Percentiles rank a stretch among this genome's conserved stretches.
Evolutionary conservation across 2,329 filamentous ascomycete species (phyloP).

Genomic region (Diaporthe sp.): DNA sequence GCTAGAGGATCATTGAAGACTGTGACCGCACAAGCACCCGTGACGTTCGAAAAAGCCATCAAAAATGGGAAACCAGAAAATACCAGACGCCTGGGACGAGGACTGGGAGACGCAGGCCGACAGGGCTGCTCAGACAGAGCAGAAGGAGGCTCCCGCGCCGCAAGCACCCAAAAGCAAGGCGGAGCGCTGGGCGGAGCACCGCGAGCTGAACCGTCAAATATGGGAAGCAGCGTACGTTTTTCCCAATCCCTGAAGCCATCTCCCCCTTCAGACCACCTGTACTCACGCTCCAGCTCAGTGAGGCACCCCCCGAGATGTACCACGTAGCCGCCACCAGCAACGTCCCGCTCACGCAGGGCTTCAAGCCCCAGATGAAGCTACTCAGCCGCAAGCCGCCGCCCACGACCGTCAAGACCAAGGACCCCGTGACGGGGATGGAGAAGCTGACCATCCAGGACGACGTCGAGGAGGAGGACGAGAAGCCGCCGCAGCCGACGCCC

Average conservation of each 20-base stretch:
- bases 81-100: constrained; percentile 89
- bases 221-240: constrained; percentile 86
- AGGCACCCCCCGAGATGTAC: constrained; percentile 81
- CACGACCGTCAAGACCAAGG: constrained; percentile 69
- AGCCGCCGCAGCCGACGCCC: constrained; percentile 66
- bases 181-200: constrained; percentile 83
- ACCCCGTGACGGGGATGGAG: constrained; percentile 63
- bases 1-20: neutral
- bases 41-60: neutral
- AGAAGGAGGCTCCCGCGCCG: constrained; percentile 51
- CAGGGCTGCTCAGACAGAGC: constrained; percentile 54
- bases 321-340: constrained; percentile 67
- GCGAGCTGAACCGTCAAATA: constrained; percentile 84
- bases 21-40: neutral
- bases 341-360: constrained; percentile 74
- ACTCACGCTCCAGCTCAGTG: constrained; percentile 60
- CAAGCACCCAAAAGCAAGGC: constrained; percentile 73
- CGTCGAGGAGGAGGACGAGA: constrained; percentile 74
- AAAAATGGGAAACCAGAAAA: constrained; percentile 61
- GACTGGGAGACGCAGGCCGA: constrained; percentile 90
- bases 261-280: constrained; percentile 15
- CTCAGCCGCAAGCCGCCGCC: constrained; percentile 83
- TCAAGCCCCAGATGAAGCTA: constrained; percentile 87
- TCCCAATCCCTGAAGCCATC: neutral
- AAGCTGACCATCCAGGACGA: constrained; percentile 61